Conservation (phyloP, 2,329 filamentous ascomycete genomes). For the Neospermospora avenae region DNA sequence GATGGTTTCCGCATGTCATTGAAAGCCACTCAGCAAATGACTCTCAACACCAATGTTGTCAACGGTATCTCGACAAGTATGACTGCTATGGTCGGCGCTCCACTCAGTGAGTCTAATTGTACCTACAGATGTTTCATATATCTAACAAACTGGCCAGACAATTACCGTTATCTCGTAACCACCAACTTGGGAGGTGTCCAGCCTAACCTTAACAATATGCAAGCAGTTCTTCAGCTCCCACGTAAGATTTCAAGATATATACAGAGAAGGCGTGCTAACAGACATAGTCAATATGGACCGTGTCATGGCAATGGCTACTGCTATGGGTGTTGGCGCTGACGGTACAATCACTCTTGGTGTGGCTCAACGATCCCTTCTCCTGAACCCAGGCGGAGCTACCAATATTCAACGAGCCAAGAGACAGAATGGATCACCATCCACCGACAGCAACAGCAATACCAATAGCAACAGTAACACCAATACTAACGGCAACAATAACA, state of each 20-base stretch:
- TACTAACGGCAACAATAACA: neutral
- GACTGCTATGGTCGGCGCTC: conserved; percentile 1
- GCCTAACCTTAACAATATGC: conserved; percentile 17
- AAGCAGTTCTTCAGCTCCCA: conserved; percentile 18
- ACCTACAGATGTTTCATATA: too few species aligned
- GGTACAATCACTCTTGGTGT: conserved; percentile 13
- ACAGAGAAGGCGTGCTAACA: neutral
- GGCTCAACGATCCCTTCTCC: conserved; percentile 13
- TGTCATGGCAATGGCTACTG: conserved; percentile 14
- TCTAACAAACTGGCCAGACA: conserved; percentile 5
- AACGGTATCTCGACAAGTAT: conserved; percentile 14
- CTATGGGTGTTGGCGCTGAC: conserved; percentile 15
- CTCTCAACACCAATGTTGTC: conserved; percentile 15
- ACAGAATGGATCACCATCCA: neutral
- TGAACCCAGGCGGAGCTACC: conserved; percentile 19
- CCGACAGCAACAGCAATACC: neutral
- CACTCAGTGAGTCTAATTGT: conserved; percentile 14
- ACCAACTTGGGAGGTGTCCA: conserved; percentile 18
- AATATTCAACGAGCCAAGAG: neutral
- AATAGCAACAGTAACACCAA: too few species aligned
- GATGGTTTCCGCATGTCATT: conserved; percentile 21
- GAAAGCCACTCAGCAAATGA: conserved; percentile 16
- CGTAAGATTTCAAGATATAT: conserved; percentile 1
- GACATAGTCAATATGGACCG: conserved; percentile 11
- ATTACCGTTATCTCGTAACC: conserved; percentile 19